Base-by-base conservation (phyloP, 306 rosid genomes). In the Amphicarpaea edgeworthii region DNA sequence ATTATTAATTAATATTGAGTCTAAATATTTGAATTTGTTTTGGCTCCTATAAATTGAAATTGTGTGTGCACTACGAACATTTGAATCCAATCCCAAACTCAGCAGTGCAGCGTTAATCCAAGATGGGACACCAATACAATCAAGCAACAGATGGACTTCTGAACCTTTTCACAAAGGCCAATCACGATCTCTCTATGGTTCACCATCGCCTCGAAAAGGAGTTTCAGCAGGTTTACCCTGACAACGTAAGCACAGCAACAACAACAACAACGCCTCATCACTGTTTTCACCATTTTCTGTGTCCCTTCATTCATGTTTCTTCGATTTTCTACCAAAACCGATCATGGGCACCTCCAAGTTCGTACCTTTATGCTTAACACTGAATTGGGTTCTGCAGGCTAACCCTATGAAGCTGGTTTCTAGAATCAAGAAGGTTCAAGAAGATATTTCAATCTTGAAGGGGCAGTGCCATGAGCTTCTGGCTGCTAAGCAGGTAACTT, bases 401-500 rank as follows among this genome's bases (percentile, higher is more conserved):
- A 94, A 94, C 82, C 97, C 97, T 24, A 90, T 88, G 90, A 91
- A 91, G 83, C 78, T 91, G 58, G 98, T 87, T 37, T 90, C 89
- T 2, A 87, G 98, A 68, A 82, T 94, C 0, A 94, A 90, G 83
- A 94, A 87, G 80, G 51, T 91, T 67, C 98, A 87, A 34, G 89
- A 88, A 70, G 95, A 94, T 70, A 37, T 94, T 46, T 74, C 86
- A 58, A 81, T 42, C 19, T 68, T 94, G 91, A 79, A 90, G 80
- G 96, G 84, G n/a, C 89, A 90, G 77, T 94, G 96, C 71, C 97
- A 84, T 7, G 83, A 88, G 51, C 96, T 94, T 82, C 82, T 94
- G 8, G 84, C 89, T 2, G 98, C 98, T 45, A 94, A 94, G 40
- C 98, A 93, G 93, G 98, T 89, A 11, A 11, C 51, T 51, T 66